Evolutionary conservation across 805 yeast species (phyloP).

Genomic region (Candida lessepsii): DNA sequence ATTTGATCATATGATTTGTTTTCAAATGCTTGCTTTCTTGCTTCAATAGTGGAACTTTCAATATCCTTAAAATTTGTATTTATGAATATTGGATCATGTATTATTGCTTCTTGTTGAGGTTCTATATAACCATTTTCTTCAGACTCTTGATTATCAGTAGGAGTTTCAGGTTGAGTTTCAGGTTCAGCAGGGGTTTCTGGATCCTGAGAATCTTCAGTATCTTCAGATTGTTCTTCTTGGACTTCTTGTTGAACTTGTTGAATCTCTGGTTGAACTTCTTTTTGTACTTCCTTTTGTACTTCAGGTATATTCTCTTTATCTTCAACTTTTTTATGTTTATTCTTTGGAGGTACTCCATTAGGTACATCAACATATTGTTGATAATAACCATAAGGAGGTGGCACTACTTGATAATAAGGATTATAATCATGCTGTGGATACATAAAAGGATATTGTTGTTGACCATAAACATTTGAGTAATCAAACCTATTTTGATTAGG

Average conservation of each 20-base stretch:
- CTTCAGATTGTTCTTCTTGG: no score
- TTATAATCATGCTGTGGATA: slow-evolving; percentile 8
- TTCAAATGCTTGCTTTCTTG: slow-evolving; percentile 10
- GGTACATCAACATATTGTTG: slow-evolving; percentile 1
- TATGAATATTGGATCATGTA: slow-evolving; percentile 13
- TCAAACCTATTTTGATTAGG: slow-evolving; percentile 5
- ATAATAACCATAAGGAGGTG: slow-evolving; percentile 5
- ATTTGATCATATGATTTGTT: slow-evolving; percentile 4
- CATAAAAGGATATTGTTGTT: slow-evolving; percentile 4
- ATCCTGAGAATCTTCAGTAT: not conserved
- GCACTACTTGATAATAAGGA: slow-evolving; percentile 7
- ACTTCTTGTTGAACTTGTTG: no score
- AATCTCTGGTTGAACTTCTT: not conserved
- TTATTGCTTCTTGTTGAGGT: not conserved
- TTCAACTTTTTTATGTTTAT: not conserved
- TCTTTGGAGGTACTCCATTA: not conserved
- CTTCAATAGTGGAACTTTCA: not conserved
- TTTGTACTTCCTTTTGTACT: no score
- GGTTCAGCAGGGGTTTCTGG: slow-evolving; percentile 2
- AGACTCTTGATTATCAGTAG: not conserved
- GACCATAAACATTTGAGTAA: slow-evolving; percentile 8
- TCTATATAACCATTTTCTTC: slow-evolving; percentile 13
- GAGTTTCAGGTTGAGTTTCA: not conserved
- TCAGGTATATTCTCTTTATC: slow-evolving; percentile 1
- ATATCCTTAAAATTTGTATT: slow-evolving; percentile 16